Conservation (phyloP, 371 early-diverging fungal species). For the Mortierella sp. region DNA sequence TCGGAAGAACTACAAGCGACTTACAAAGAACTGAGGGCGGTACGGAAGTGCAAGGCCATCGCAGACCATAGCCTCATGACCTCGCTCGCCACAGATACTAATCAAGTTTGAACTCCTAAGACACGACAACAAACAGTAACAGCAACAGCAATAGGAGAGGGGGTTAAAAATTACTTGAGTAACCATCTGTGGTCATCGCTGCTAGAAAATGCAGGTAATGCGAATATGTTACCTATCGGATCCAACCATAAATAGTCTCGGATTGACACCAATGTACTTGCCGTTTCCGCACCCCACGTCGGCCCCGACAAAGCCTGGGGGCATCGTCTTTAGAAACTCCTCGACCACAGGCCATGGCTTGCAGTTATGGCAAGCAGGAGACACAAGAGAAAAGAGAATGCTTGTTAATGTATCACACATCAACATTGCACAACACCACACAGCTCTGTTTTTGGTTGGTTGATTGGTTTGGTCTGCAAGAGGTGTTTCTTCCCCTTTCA, state of each 20-base stretch:
- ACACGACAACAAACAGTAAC: background rate
- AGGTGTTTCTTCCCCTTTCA: too few relatives aligned
- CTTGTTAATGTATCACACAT: background rate
- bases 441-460: too few relatives aligned
- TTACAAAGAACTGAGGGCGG: slow-evolving; percentile 76
- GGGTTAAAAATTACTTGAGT: slow-evolving; percentile 2
- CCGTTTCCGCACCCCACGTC: slow-evolving; percentile 99
- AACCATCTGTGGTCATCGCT: background rate
- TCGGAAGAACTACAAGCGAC: background rate
- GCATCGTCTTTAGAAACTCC: slow-evolving; percentile 72
- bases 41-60: slow-evolving; percentile 88
- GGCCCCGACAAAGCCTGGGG: slow-evolving; percentile 82
- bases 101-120: slow-evolving; percentile 82
- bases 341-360: slow-evolving; percentile 98
- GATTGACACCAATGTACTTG: slow-evolving; percentile 93
- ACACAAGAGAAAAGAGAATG: background rate
- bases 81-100: slow-evolving; percentile 78
- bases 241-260: slow-evolving; percentile 79
- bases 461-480: too few relatives aligned
- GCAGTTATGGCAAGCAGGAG: background rate
- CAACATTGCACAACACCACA: too few relatives aligned
- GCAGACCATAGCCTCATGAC: slow-evolving; percentile 87
- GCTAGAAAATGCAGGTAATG: background rate
- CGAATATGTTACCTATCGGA: slow-evolving; percentile 89
- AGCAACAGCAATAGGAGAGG: background rate